Evolutionary conservation across 2,329 filamentous ascomycete genomes (phyloP), one percentile per base, ranked within the genome.

Genomic region (Rhynchosporium secalis): DNA sequence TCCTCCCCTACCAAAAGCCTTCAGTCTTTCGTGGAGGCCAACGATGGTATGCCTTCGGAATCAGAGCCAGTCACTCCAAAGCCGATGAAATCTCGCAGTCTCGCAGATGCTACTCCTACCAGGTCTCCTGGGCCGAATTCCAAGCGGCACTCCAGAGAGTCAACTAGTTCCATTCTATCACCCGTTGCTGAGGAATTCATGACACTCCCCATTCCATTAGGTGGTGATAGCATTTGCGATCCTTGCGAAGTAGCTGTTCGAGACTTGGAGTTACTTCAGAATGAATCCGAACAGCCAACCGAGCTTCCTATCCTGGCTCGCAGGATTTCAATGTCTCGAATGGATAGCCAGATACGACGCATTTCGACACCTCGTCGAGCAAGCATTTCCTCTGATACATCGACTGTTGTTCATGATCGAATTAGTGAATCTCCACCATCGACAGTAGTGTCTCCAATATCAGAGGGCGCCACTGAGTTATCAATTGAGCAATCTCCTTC

Each of bases 401-500:
- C 66, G 28, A 70, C 67, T 10, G 61, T 68, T 10, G 59, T 66
- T 9, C 64, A 62, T 20, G 51, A 62, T 26, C 58, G 49, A 20
- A 45, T 38, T 26, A 51, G 48, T 33, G 61, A 61, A 41, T 46
- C 52, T 38, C 54, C 65, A 31, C 61, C 60, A 3, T 67, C 66
- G 4, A 62, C 66, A 26, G 31, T 65, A 4, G 56, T 31, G 13
- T 63, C 65, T 13, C 62, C 65, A 43, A 47, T 65, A n/a, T 58
- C 57, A 51, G 56, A 60, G 36, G 55, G 45, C 31, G 51, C 40
- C 33, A 40, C 46, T 20, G 56, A 45, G 36, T 51, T 8, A 36
- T 60, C 15, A 59, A 64, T 20, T 12, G 57, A 70, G 40, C 62
- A 64, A 46, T 71, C 68, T 8, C 70, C 71, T 26, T 65, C 65